These are phyloP conservation scores for Diaporthe citrichinensis DNA, from an alignment of 2,329 filamentous ascomycete species.

Conservation along the genomic window DNA sequence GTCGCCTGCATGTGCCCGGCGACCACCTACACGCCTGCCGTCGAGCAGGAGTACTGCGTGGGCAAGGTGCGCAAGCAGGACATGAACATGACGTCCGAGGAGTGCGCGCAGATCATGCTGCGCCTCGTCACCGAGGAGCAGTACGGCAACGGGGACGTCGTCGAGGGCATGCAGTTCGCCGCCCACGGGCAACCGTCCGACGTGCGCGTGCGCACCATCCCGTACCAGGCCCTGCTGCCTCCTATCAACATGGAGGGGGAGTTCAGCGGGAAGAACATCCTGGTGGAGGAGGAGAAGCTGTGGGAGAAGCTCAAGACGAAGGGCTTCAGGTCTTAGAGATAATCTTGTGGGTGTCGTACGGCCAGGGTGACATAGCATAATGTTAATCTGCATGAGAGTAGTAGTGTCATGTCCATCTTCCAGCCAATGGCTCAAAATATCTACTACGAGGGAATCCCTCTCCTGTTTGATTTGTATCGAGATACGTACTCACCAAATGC, in stretches of 20 bases:
- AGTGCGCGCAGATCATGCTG: conserved; percentile 39
- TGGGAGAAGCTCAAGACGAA: conserved; percentile 41
- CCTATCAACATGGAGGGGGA: conserved; percentile 38
- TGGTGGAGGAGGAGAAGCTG: conserved; percentile 41
- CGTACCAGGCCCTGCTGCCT: conserved; percentile 36
- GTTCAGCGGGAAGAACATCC: conserved; percentile 43
- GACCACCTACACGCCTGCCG: conserved; percentile 38
- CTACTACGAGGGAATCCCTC: too few species aligned
- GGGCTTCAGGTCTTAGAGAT: conserved; percentile 19
- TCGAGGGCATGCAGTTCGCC: conserved; percentile 41
- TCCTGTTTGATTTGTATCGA: too few species aligned
- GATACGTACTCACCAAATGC: too few species aligned
- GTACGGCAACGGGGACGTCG: conserved; percentile 38
- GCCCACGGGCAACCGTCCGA: conserved; percentile 29
- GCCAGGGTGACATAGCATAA: background rate
- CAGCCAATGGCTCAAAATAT: too few species aligned
- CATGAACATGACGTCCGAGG: conserved; percentile 40
- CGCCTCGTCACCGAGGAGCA: conserved; percentile 35
- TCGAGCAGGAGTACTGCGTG: conserved; percentile 35
- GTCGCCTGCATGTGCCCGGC: conserved; percentile 40
- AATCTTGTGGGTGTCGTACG: too few species aligned
- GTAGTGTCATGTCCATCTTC: background rate
- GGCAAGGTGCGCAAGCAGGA: conserved; percentile 37
- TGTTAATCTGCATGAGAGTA: background rate
- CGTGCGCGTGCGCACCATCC: conserved; percentile 36